Base-by-base conservation (phyloP, 768 basidiomycete species). In the Suillus paluster region DNA sequence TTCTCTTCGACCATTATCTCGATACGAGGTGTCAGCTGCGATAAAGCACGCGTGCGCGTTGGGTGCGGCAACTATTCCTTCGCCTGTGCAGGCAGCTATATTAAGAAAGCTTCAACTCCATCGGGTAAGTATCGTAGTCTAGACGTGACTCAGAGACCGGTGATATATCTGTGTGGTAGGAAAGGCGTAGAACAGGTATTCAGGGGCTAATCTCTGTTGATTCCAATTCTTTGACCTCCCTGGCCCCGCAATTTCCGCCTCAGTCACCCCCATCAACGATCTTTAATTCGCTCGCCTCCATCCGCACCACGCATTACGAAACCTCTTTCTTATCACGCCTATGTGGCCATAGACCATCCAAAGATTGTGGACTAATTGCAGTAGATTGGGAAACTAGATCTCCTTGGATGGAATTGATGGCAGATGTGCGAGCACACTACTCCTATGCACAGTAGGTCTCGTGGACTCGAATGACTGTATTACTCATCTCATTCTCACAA, bases 331-430 rank as follows among this genome's bases (percentile, higher is more conserved):
- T 86, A 39, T 85, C 87, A 53, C 86, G 92, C 15, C 69, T 92
- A 14, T 78, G 81, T 53, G 88, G 88, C 23, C 61, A 67, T 39
- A 65, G 45, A 3, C 59, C 64, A 27, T 66, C 58, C n/a, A 75
- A 64, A 54, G 59, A 64, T 15, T 67, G 67, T 12, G 74, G 77
- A 39, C 68, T 83, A 33, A 79, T 92, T 44, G 81, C 85, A 11
- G 77, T 87, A 27, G 91, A 93, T 72, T 93, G 90, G 91, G 86
- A 90, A 70, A 86, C 83, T 4, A 77, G 76, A 44, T 74, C 90
- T 4, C 86, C 89, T 0, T 94, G 92, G 92, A 87, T 88, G 81
- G 75, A 81, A 41, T 81, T 94, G 48, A 90, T 93, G 89, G 70
- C 74, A 36, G 91, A 94, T 64, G 81, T 94, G 45, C 79, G 83